Evolutionary conservation across 352 stramenopile genomes (phyloP).

Genomic region (Phytopythium sindhum): DNA sequence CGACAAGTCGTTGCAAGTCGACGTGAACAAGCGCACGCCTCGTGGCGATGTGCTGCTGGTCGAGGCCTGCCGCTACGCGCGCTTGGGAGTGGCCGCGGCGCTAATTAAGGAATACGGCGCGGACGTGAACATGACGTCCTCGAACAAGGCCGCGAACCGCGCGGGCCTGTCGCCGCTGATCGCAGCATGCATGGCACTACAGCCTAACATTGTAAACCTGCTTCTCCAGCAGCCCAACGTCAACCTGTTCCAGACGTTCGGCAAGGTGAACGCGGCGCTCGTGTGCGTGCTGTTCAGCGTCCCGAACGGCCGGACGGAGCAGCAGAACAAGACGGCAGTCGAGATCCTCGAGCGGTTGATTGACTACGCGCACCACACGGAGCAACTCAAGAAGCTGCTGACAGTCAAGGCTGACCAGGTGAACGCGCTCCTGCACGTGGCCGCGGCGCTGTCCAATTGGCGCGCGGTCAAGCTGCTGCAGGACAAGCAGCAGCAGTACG

Average conservation of each 20-base stretch:
- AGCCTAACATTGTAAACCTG: constrained; percentile 29
- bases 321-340: constrained; percentile 35
- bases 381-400: constrained; percentile 28
- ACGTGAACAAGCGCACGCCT: constrained; percentile 35
- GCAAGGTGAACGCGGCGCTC: constrained; percentile 33
- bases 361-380: constrained; percentile 27
- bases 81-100: constrained; percentile 29
- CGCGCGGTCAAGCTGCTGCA: constrained; percentile 37
- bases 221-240: constrained; percentile 28
- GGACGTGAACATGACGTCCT: constrained; percentile 32
- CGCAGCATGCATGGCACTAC: constrained; percentile 56
- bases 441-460: constrained; percentile 44
- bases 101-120: constrained; percentile 27
- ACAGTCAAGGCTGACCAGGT: constrained; percentile 37
- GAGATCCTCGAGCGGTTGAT: constrained; percentile 40
- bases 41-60: constrained; percentile 45
- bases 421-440: constrained; percentile 50
- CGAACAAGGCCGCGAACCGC: constrained; percentile 34
- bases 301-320: constrained; percentile 45
- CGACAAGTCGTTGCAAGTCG: constrained; percentile 12
- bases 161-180: constrained; percentile 41
- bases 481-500: constrained; percentile 13
- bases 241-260: constrained; percentile 35
- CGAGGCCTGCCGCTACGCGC: constrained; percentile 54
- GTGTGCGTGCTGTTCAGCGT: constrained; percentile 49